Evolutionary conservation across 805 yeast species (phyloP).

Genomic region (Lipomyces mesembrius): DNA sequence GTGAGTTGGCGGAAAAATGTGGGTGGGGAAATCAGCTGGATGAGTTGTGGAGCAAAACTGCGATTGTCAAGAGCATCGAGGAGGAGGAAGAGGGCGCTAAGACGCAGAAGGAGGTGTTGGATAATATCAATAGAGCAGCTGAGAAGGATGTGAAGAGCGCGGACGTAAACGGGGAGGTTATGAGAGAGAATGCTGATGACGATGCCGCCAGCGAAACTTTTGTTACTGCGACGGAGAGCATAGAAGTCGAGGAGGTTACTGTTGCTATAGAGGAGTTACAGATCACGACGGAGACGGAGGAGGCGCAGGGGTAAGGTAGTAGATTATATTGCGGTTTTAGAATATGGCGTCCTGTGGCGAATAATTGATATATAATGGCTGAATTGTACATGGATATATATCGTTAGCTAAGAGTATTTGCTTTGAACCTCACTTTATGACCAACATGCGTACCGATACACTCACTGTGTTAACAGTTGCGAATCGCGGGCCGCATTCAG

Average conservation of each 20-base stretch:
- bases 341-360: not conserved
- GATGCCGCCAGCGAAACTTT: not conserved
- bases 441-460: no score
- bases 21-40: slow-evolving; percentile 59
- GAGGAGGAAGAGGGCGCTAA: slow-evolving; percentile 24
- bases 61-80: slow-evolving; percentile 15
- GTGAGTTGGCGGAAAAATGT: slow-evolving; percentile 54
- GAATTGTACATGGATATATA: not conserved
- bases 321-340: not conserved
- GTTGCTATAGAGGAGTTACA: not conserved
- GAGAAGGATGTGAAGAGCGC: slow-evolving; percentile 8
- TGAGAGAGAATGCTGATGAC: not conserved
- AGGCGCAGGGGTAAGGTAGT: not conserved
- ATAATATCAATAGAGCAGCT: slow-evolving; percentile 9
- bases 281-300: not conserved
- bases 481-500: no score
- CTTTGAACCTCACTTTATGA: not conserved
- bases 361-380: not conserved
- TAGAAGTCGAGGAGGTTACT: slow-evolving; percentile 6
- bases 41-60: slow-evolving; percentile 21
- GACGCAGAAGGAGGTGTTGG: slow-evolving; percentile 19
- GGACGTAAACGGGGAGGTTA: slow-evolving; percentile 4
- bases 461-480: no score
- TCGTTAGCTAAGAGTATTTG: not conserved
- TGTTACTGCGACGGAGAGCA: slow-evolving; percentile 1